Conservation (phyloP, 768 basidiomycete species). For the Solioccasus polychromus region DNA sequence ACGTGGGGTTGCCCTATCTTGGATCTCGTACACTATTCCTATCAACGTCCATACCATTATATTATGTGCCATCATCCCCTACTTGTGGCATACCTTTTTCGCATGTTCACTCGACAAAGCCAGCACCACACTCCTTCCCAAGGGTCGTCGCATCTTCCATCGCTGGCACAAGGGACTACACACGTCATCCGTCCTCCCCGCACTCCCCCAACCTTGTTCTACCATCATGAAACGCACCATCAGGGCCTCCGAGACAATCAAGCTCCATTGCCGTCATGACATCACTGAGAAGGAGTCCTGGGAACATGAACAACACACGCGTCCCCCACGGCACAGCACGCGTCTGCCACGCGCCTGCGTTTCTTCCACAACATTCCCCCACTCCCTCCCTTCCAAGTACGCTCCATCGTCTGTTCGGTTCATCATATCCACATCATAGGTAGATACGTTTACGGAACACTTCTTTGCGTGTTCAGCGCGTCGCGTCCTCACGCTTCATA, state of each 20-base stretch:
- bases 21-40: too few species aligned
- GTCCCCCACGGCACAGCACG: conserved; percentile 30
- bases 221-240: conserved; percentile 10
- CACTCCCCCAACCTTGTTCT: conserved; percentile 16
- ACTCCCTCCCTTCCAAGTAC: background rate
- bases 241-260: conserved; percentile 16
- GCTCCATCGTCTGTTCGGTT: background rate
- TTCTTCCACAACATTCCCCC: conserved; percentile 8
- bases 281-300: conserved; percentile 10
- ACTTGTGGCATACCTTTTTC: conserved; percentile 10
- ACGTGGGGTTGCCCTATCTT: conserved; percentile 5
- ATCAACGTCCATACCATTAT: background rate
- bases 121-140: conserved; percentile 2
- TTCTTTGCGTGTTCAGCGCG: too few species aligned
- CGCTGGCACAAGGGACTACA: conserved; percentile 3
- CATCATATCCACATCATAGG: too few species aligned
- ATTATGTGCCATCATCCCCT: background rate
- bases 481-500: conserved; percentile 3
- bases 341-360: conserved; percentile 18
- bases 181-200: conserved; percentile 19
- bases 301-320: conserved; percentile 16
- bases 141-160: conserved; percentile 7
- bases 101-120: conserved; percentile 14
- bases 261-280: conserved; percentile 15
- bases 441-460: too few species aligned